Evolutionary conservation across 2,329 filamentous ascomycete genomes (phyloP), one percentile per base, ranked within the genome.

Genomic region (Colletotrichum scovillei): DNA sequence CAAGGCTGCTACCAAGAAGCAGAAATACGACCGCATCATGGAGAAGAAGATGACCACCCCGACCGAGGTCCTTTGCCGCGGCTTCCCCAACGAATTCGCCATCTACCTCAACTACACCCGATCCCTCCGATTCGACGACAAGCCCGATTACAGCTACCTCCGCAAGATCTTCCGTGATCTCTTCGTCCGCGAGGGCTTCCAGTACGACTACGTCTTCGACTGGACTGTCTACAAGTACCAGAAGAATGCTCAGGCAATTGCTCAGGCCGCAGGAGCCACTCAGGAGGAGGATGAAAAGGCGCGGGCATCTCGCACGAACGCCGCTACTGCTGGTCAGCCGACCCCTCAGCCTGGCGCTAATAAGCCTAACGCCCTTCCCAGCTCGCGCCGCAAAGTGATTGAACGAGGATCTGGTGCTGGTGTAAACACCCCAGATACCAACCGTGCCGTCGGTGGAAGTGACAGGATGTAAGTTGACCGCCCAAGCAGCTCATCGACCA

Each of bases 31-130:
- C 87, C 92, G 96, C 77, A 99, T 99, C 87, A 98, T 98, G 96
- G 97, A 99, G 90, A 99, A 99, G 93, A 99, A 99, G 94, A 98
- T 98, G 97, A 99, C 97, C 16, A 99, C 97, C 3, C 95, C 97
- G 9, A 98, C 96, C 79, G 96, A 99, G 86, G 95, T 98, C 62
- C 94, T 99, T 63, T 99, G 97, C 92, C 95, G 96, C 84, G 97
- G 97, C 78, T 98, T 99, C 89, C 97, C 97, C 79, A 98, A 98
- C 85, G 97, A 99, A 87, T 99, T 99, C 80, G 95, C 96, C 88
- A 98, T 98, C 85, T 99, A 99, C 86, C 91, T 99, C 76, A 98
- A 98, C 92, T 98, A 99, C 90, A 98, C 96, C 67, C 94, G 97
- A 75, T 98, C 95, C 70, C 94, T 99, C 78, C 95, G 97, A 79